Evolutionary conservation across 2,329 filamentous ascomycete species (phyloP).

Genomic region (Triangularia verruculosa): DNA sequence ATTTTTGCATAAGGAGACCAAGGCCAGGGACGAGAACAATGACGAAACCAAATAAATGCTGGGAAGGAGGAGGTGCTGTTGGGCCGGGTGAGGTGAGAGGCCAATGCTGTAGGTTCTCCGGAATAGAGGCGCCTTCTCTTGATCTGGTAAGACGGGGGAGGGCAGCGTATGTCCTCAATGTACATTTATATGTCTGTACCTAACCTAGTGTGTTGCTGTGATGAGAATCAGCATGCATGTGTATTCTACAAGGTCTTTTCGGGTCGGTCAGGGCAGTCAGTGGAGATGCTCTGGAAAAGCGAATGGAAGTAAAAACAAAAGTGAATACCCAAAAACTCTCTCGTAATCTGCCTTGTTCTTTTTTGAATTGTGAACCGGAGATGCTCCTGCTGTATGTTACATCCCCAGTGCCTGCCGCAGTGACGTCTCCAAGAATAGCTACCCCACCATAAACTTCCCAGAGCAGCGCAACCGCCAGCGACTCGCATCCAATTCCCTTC

Average conservation of each 20-base stretch:
- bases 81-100: neutral
- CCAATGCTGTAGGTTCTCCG: neutral
- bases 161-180: neutral
- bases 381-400: neutral
- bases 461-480: neutral
- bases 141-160: neutral
- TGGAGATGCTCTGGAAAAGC: neutral
- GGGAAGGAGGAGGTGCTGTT: neutral
- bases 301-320: neutral
- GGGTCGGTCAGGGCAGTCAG: neutral
- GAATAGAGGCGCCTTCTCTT: neutral
- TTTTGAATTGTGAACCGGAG: no score
- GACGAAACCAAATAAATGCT: neutral
- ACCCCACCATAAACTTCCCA: conserved; percentile 20
- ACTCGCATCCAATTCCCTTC: conserved; percentile 6
- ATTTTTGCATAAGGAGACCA: conserved; percentile 32
- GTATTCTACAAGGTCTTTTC: neutral
- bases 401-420: neutral
- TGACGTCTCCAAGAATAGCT: conserved; percentile 15
- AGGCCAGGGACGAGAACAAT: neutral
- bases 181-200: neutral
- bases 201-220: neutral
- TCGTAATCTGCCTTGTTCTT: neutral
- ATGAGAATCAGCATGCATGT: neutral
- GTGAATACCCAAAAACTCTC: neutral